Evolutionary conservation across 148 eudicot genomes (phyloP).

Genomic region (Amaranthus hypochondriacus): DNA sequence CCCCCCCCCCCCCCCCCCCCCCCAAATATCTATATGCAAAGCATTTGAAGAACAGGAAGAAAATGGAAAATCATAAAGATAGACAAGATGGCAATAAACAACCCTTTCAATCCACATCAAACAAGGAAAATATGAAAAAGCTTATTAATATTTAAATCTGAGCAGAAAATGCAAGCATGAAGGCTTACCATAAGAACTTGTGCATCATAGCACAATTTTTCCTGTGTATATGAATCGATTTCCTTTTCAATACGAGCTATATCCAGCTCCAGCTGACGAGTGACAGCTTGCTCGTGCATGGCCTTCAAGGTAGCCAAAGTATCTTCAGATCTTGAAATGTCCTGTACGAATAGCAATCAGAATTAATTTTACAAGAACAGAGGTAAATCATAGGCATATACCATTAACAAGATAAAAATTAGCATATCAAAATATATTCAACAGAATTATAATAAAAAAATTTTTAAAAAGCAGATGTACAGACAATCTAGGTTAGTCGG

Average conservation of each 20-base stretch:
- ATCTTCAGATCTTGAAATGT: constrained; percentile 88
- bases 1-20: too few species aligned
- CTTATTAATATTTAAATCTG: background rate
- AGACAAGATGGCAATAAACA: too few species aligned
- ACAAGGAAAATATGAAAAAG: too few species aligned
- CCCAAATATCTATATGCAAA: too few species aligned
- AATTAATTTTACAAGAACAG: constrained; percentile 5
- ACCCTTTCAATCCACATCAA: too few species aligned
- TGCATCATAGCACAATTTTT: constrained; percentile 91
- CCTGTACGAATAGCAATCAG: constrained; percentile 41
- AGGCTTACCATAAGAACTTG: constrained; percentile 80
- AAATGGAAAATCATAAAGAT: too few species aligned
- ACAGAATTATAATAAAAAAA: background rate
- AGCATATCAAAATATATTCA: background rate
- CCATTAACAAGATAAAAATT: background rate
- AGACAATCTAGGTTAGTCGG: background rate
- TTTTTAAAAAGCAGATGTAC: background rate
- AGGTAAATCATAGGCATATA: background rate
- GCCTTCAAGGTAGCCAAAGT: constrained; percentile 58
- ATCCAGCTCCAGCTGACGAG: constrained; percentile 71
- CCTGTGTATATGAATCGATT: constrained; percentile 64
- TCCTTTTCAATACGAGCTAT: constrained; percentile 80
- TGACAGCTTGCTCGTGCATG: constrained; percentile 77
- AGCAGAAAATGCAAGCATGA: background rate
- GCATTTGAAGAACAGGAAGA: too few species aligned